Evolutionary conservation across 345 rosid genomes (phyloP).

Genomic region (Eucalyptus caleyi): DNA sequence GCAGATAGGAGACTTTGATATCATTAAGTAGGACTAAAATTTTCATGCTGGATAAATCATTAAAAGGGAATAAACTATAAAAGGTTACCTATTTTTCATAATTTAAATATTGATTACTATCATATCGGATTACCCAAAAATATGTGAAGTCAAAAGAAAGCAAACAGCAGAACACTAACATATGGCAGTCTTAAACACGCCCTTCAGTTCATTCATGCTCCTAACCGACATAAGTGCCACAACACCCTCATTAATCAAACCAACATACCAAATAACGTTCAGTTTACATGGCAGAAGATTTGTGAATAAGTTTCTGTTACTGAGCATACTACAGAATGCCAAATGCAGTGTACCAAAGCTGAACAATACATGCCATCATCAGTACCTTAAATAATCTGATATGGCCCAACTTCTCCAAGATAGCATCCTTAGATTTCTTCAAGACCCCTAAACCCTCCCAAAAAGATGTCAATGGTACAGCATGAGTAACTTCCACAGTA

Average conservation of each 20-base stretch:
- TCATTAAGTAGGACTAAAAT: not conserved
- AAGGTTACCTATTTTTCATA: not conserved
- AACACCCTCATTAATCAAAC: not conserved
- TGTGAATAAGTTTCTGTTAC: not conserved
- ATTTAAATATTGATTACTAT: not conserved
- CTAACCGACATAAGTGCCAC: not conserved
- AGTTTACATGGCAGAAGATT: not conserved
- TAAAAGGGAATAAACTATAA: not conserved
- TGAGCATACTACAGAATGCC: not conserved
- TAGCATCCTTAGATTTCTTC: slow-evolving; percentile 63
- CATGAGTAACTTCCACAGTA: not conserved
- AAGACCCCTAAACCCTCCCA: slow-evolving; percentile 40
- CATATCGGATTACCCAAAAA: not conserved
- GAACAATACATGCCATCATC: not conserved
- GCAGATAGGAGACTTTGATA: not conserved
- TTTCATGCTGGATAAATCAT: not conserved
- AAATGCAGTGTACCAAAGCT: not conserved
- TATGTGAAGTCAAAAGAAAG: not conserved
- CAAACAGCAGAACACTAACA: not conserved
- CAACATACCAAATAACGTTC: not conserved
- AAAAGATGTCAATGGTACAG: not conserved
- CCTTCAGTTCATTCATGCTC: not conserved
- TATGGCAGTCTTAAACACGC: not conserved
- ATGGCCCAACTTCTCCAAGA: slow-evolving; percentile 27
- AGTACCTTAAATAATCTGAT: slow-evolving; percentile 39